Evolutionary conservation across 176 grass and related monocot species (phyloP).

Genomic region (Eragrostis nindensis): DNA sequence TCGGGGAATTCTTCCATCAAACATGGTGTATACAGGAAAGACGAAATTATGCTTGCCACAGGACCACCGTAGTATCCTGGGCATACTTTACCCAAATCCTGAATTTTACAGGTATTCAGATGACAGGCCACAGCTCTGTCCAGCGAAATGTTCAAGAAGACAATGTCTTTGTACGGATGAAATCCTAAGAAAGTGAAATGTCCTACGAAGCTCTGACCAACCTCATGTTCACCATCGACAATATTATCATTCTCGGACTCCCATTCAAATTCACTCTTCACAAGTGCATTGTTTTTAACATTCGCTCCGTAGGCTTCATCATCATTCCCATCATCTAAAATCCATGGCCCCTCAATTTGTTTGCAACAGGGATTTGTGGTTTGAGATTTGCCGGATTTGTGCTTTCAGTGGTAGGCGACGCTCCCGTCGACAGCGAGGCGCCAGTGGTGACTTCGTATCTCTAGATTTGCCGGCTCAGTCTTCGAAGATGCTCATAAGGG

Average conservation of each 20-base stretch:
- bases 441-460: no score
- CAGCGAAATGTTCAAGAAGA: neutral
- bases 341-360: conserved; percentile 12
- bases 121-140: neutral
- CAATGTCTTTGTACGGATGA: conserved; percentile 3
- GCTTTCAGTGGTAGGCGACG: no score
- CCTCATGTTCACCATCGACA: neutral
- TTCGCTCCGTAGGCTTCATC: neutral
- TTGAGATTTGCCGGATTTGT: no score
- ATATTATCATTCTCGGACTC: neutral
- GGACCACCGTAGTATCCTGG: neutral
- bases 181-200: neutral
- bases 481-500: no score
- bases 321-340: neutral
- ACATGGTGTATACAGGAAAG: conserved; percentile 9
- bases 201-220: neutral
- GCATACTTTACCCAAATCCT: neutral
- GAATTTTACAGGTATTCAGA: neutral
- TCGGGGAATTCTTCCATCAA: conserved; percentile 5
- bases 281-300: neutral
- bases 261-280: conserved; percentile 7
- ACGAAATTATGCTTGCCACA: neutral
- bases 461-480: no score
- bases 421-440: no score
- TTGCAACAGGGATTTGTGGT: no score